Percentiles rank a stretch among this genome's conserved stretches.
Evolutionary conservation across 148 eudicot genomes (phyloP).

Genomic region (Diospyros lotus): DNA sequence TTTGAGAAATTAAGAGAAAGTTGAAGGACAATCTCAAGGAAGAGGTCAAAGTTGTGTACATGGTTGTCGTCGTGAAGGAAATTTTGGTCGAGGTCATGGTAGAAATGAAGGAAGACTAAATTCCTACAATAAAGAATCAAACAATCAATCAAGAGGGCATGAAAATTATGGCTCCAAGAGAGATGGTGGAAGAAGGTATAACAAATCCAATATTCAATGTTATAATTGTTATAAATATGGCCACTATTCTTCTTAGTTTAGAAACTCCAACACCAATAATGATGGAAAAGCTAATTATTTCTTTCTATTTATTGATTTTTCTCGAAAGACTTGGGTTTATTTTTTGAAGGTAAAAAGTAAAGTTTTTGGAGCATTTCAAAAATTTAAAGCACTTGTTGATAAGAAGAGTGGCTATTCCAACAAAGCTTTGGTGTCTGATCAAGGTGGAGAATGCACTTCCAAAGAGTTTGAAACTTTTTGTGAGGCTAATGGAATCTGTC

Average conservation of each 20-base stretch:
- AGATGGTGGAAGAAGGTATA: background rate
- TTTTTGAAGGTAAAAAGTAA: background rate
- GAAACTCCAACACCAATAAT: background rate
- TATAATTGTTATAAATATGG: constrained; percentile 8
- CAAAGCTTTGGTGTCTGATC: background rate
- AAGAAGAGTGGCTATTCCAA: background rate
- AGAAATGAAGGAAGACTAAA: background rate
- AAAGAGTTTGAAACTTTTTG: background rate
- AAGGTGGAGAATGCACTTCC: background rate
- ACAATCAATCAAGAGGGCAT: background rate
- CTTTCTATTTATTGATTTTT: background rate
- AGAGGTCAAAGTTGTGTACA: background rate
- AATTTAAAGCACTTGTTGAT: background rate
- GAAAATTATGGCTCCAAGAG: background rate
- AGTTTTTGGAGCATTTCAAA: background rate
- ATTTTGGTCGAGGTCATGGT: no score
- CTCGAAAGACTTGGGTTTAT: background rate
- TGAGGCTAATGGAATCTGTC: background rate
- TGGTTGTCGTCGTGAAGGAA: background rate
- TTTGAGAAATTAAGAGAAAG: background rate
- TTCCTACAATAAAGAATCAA: background rate
- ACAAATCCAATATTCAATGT: constrained; percentile 9
- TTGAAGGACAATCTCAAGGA: background rate
- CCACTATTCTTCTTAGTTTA: background rate
- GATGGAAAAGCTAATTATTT: background rate